Percentiles rank a stretch among this genome's conserved stretches.
Evolutionary conservation across 805 yeast genomes (phyloP).

Genomic region (Middelhovenomyces tepae): DNA sequence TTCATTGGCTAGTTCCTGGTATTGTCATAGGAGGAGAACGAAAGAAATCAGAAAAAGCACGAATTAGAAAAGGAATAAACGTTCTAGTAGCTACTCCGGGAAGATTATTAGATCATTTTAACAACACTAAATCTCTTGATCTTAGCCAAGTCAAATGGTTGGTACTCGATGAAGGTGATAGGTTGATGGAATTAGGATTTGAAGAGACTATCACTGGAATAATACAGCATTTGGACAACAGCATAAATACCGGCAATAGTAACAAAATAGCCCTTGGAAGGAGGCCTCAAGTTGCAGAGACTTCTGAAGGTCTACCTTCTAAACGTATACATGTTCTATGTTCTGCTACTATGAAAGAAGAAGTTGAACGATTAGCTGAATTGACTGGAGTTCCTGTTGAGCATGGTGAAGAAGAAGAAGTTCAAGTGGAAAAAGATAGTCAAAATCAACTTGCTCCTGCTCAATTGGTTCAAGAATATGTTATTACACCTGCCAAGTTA

Average conservation of each 20-base stretch:
- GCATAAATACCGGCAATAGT: no score
- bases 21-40: slow-evolving; percentile 97
- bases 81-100: slow-evolving; percentile 98
- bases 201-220: slow-evolving; percentile 85
- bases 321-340: slow-evolving; percentile 74
- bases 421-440: slow-evolving; percentile 33
- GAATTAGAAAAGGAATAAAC: slow-evolving; percentile 92
- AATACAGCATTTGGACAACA: slow-evolving; percentile 49
- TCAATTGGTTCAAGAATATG: slow-evolving; percentile 70
- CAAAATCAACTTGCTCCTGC: slow-evolving; percentile 61
- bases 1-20: slow-evolving; percentile 90
- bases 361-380: slow-evolving; percentile 73
- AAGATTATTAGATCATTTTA: slow-evolving; percentile 87
- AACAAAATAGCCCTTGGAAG: no score
- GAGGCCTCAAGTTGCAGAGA: no score
- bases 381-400: no score
- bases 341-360: slow-evolving; percentile 86
- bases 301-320: slow-evolving; percentile 48
- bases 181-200: slow-evolving; percentile 90
- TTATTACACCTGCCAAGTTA: slow-evolving; percentile 88
- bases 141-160: slow-evolving; percentile 71
- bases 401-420: slow-evolving; percentile 65
- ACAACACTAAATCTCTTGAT: slow-evolving; percentile 71
- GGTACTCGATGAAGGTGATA: slow-evolving; percentile 95
- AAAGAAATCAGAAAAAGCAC: slow-evolving; percentile 92